Evolutionary conservation across 192 early-diverging fungal genomes (phyloP).

Genomic region (Haplosporangium gracile): DNA sequence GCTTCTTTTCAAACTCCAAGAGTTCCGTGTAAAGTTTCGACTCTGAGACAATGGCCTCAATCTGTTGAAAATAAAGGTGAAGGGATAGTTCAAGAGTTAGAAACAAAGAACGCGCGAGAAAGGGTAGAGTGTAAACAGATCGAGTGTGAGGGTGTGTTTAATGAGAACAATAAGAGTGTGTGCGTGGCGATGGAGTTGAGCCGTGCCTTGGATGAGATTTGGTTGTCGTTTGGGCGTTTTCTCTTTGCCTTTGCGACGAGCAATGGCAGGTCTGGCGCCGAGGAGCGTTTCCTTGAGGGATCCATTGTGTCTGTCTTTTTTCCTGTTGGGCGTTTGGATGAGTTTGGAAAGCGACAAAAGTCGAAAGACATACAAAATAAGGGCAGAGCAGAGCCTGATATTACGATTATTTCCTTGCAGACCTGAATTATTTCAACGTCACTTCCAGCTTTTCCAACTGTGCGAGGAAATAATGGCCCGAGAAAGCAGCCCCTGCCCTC

Average conservation of each 20-base stretch:
- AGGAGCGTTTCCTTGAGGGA: conserved; percentile 45
- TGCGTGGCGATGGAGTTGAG: background rate
- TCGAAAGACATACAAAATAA: background rate
- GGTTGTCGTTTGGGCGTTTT: conserved; percentile 55
- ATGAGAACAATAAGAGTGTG: background rate
- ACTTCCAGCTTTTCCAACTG: background rate
- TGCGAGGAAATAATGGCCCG: conserved; percentile 1
- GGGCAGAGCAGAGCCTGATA: background rate
- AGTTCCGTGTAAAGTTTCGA: conserved; percentile 90
- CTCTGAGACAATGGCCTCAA: conserved; percentile 94
- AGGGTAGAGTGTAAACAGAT: background rate
- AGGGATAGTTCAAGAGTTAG: background rate
- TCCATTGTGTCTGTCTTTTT: conserved; percentile 31
- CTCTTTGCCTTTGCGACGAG: conserved; percentile 50
- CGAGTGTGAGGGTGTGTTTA: background rate
- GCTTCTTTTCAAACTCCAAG: conserved; percentile 86
- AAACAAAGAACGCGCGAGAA: background rate
- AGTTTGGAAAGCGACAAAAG: background rate
- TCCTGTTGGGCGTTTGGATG: conserved; percentile 4
- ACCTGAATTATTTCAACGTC: background rate
- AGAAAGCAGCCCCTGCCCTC: background rate
- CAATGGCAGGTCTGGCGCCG: conserved; percentile 33
- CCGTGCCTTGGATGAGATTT: conserved; percentile 56
- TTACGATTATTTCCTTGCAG: background rate
- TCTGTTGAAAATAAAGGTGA: conserved; percentile 57